Base-by-base conservation (phyloP, 2,329 filamentous ascomycete genomes). In the Fusarium citri region DNA sequence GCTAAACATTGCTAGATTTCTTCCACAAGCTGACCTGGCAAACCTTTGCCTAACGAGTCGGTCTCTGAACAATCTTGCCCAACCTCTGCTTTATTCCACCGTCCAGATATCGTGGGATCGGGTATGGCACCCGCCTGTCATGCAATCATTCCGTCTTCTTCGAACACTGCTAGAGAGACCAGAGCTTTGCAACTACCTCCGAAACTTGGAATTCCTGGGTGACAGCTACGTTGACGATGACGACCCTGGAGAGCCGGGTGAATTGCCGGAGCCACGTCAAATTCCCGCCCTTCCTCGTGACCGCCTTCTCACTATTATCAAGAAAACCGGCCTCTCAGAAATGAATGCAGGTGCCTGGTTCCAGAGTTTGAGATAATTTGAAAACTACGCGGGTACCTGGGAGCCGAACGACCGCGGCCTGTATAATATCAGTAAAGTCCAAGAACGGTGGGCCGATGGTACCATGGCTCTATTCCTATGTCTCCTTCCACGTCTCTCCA, bases 161-260 rank as follows among this genome's bases (percentile, higher is more conserved):
- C 48, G 63, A 20, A 66, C 37, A 8, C 15, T 66, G 1, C 45
- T 64, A 3, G 16, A 25, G 15, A 55, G 18, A 5, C 49, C 54
- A 3, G 23, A 55, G 2, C n/a, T 66, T 1, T 20, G 37, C 40
- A 9, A 11, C 15, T 6, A 28, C 12, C 11, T 66, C 5, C 43
- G 16, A 1, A 25, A 16, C 15, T 15, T 58, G 8, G 40, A 55
- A 3, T 47, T 66, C 18, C 1, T 8, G 22, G 59, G 59, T 6
- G 14, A 28, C 5, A n/a, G 5, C 10, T 26, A 30, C 16, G 5
- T 25, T 30, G 25, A 56, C 18, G 7, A 2, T 37, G 22, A 37
- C 3, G 5, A 37, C 3, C 20, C 47, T 20, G 22, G 15, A 11
- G 22, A 25, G 4, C 9, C 20, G 5, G 15, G 2, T 16, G 30